These are phyloP conservation scores for Phaeosphaeriaceae sp. DNA, from an alignment of 2,329 filamentous ascomycete species.

Conservation along the genomic window DNA sequence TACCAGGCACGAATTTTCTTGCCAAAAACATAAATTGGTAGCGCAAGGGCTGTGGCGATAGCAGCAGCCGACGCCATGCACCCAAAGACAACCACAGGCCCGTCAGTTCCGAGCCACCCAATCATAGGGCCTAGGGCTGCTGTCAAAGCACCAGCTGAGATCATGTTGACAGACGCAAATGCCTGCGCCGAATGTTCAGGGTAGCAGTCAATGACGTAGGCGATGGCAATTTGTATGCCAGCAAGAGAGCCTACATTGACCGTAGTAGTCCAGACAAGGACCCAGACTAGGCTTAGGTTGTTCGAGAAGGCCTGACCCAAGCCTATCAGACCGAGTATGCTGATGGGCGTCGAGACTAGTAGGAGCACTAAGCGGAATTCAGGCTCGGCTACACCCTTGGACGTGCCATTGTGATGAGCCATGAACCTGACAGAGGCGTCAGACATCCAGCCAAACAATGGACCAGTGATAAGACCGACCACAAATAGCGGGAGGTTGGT, in stretches of 20 bases:
- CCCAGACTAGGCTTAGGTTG: constrained; percentile 8
- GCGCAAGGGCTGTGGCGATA: neutral
- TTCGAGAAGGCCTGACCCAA: constrained; percentile 12
- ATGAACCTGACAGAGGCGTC: constrained; percentile 12
- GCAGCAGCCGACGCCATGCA: constrained; percentile 9
- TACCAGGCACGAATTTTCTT: constrained; percentile 22
- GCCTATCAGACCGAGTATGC: constrained; percentile 14
- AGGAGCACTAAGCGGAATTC: constrained; percentile 21
- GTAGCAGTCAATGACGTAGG: constrained; percentile 22
- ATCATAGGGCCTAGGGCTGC: constrained; percentile 11
- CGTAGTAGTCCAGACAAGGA: constrained; percentile 16
- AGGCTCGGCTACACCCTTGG: constrained; percentile 16
- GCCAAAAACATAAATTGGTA: constrained; percentile 18
- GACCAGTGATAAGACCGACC: constrained; percentile 10
- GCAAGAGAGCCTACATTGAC: constrained; percentile 11
- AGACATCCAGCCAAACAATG: constrained; percentile 19
- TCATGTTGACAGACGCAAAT: constrained; percentile 13
- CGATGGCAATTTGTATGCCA: constrained; percentile 10
- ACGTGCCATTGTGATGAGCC: constrained; percentile 16
- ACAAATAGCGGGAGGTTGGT: constrained; percentile 18
- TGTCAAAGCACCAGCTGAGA: constrained; percentile 6
- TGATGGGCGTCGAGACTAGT: constrained; percentile 10
- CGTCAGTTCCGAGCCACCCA: constrained; percentile 4
- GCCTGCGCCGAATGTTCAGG: constrained; percentile 18
- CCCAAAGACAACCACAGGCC: constrained; percentile 3